These are phyloP conservation scores for Inonotus hispidus DNA, from an alignment of 1,284 basidiomycete genomes.

Conservation along the genomic window DNA sequence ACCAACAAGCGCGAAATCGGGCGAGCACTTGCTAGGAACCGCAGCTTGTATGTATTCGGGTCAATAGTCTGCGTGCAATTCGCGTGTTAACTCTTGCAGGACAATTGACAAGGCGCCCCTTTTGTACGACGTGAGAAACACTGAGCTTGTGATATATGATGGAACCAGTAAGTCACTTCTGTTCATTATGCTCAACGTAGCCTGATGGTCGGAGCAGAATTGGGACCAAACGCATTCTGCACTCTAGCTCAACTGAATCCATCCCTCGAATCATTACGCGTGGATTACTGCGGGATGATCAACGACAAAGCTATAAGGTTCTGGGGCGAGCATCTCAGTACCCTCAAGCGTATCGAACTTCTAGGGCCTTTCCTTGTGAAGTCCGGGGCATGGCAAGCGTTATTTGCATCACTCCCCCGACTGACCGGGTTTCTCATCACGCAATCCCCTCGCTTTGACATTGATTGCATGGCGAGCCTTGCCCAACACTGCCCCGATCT, in stretches of 20 bases:
- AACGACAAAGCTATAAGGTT: constrained; percentile 60
- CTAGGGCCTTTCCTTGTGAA: constrained; percentile 88
- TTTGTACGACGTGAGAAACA: constrained; percentile 76
- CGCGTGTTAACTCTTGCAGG: constrained; percentile 30
- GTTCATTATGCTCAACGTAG: background rate
- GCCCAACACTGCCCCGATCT: constrained; percentile 59
- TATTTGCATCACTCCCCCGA: constrained; percentile 59
- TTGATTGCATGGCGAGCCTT: constrained; percentile 62
- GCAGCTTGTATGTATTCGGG: constrained; percentile 65
- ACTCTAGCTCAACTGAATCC: constrained; percentile 77
- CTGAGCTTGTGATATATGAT: constrained; percentile 78
- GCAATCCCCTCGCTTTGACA: constrained; percentile 85
- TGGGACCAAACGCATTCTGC: constrained; percentile 60
- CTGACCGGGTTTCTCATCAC: constrained; percentile 76
- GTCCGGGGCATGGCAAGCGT: constrained; percentile 67
- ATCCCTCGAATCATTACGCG: constrained; percentile 66
- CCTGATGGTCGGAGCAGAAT: constrained; percentile 39
- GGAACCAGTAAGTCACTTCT: constrained; percentile 65
- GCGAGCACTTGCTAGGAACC: constrained; percentile 81
- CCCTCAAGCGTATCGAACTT: constrained; percentile 72
- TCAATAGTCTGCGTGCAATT: background rate
- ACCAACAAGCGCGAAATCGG: constrained; percentile 80
- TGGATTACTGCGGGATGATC: constrained; percentile 88
- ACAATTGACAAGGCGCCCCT: constrained; percentile 74
- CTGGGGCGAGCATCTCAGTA: constrained; percentile 62